Evolutionary conservation across 2,329 filamentous ascomycete species (phyloP).

Genomic region (Harringtonia aguacate): DNA sequence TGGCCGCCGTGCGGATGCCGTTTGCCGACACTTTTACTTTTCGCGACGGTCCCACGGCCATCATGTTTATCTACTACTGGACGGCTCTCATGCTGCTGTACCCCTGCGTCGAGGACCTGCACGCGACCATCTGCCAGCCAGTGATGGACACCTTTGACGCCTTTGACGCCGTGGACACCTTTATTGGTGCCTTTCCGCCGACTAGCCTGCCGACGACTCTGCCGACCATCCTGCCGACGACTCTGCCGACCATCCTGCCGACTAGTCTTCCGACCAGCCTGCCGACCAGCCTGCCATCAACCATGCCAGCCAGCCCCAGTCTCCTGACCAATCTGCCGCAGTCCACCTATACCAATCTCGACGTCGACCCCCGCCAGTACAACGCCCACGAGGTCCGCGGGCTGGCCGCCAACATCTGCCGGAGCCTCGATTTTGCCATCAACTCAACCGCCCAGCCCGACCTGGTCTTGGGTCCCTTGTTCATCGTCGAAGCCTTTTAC

Average conservation of each 20-base stretch:
- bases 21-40: constrained; percentile 36
- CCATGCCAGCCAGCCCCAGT: no score
- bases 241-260: no score
- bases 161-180: no score
- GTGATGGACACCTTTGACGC: constrained; percentile 29
- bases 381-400: constrained; percentile 25
- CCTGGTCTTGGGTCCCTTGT: constrained; percentile 31
- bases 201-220: no score
- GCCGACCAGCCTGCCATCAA: no score
- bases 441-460: constrained; percentile 33
- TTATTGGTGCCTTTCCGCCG: no score
- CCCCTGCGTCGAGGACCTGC: constrained; percentile 33
- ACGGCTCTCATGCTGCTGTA: constrained; percentile 37
- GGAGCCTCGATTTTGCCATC: constrained; percentile 37
- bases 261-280: no score
- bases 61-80: constrained; percentile 45
- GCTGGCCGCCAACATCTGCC: constrained; percentile 38
- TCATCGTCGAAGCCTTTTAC: constrained; percentile 31
- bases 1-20: constrained; percentile 23
- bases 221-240: no score
- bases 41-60: constrained; percentile 29
- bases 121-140: constrained; percentile 32
- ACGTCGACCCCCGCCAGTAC: constrained; percentile 23
- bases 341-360: no score
- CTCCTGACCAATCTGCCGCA: no score